A percentile compares a stretch with the other conserved stretches of the same genome.
These are phyloP conservation scores for Bisporella sp. DNA, from an alignment of 2,329 filamentous ascomycete species.

Conservation along the genomic window DNA sequence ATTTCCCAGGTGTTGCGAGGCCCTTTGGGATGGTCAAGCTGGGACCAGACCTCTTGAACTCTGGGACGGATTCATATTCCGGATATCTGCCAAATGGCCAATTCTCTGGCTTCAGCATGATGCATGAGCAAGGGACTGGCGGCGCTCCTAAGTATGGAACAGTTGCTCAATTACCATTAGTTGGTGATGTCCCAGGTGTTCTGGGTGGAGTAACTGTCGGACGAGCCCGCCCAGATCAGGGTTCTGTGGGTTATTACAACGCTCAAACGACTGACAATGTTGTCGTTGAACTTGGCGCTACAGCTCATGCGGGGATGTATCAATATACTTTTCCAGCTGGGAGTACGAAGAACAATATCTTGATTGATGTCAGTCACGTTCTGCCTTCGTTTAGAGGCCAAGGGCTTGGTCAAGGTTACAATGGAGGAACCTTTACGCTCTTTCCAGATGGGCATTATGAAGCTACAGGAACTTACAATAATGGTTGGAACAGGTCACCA, in stretches of 20 bases:
- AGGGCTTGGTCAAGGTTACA: conserved; percentile 53
- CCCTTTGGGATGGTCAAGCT: conserved; percentile 13
- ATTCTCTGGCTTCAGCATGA: conserved; percentile 54
- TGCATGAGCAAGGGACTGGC: conserved; percentile 60
- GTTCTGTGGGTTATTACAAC: conserved; percentile 55
- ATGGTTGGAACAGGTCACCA: conserved; percentile 59
- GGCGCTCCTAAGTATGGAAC: conserved; percentile 64
- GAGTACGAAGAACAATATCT: conserved; percentile 35
- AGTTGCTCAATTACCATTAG: conserved; percentile 49
- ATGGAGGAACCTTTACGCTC: conserved; percentile 48
- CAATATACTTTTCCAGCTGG: conserved; percentile 49
- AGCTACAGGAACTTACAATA: conserved; percentile 55
- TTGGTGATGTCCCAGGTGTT: conserved; percentile 44
- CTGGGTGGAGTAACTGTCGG: conserved; percentile 46
- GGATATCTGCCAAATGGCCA: conserved; percentile 42
- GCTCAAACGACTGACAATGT: conserved; percentile 48
- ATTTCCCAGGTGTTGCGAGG: conserved; percentile 10
- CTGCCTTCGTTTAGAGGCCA: conserved; percentile 53
- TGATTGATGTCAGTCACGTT: conserved; percentile 60
- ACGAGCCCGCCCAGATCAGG: conserved; percentile 41
- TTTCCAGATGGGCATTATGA: conserved; percentile 45
- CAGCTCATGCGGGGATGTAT: conserved; percentile 49
- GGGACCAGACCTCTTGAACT: not conserved
- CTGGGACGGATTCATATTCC: conserved; percentile 35
- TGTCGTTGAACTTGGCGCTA: conserved; percentile 48